A percentile compares a stretch with the other conserved stretches of the same genome.
Evolutionary conservation across 257 asterid genomes (phyloP).

Genomic region (Gentiana dahurica): DNA sequence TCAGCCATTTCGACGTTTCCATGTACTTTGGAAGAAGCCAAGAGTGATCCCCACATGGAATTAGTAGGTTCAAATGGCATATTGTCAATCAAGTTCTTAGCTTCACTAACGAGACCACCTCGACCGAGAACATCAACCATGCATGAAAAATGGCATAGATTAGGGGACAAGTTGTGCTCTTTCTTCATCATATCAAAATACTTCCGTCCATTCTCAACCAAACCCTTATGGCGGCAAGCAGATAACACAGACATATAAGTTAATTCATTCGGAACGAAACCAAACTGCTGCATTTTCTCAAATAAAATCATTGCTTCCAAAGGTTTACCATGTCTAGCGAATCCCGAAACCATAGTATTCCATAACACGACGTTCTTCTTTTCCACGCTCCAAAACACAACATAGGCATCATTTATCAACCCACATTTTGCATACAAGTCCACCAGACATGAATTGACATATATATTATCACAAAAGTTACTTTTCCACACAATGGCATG

Average conservation of each 20-base stretch:
- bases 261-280: conserved; percentile 44
- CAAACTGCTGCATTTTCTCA: conserved; percentile 76
- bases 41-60: conserved; percentile 88
- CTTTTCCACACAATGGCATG: conserved; percentile 46
- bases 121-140: conserved; percentile 86
- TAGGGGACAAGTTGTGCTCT: conserved; percentile 51
- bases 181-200: conserved; percentile 60
- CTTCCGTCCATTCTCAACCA: conserved; percentile 53
- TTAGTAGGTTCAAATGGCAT: conserved; percentile 83
- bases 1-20: conserved; percentile 69
- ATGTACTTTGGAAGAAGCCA: conserved; percentile 69
- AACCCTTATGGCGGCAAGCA: conserved; percentile 85
- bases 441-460: conserved; percentile 54
- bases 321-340: conserved; percentile 58
- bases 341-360: conserved; percentile 82
- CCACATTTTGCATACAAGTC: conserved; percentile 91
- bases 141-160: conserved; percentile 62
- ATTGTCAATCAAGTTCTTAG: conserved; percentile 48
- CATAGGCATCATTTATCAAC: conserved; percentile 48
- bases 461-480: conserved; percentile 41
- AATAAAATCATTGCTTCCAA: conserved; percentile 71
- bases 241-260: conserved; percentile 66
- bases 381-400: conserved; percentile 43
- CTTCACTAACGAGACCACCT: conserved; percentile 59
- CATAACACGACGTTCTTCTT: conserved; percentile 57